A percentile compares a stretch with the other conserved stretches of the same genome.
These are phyloP conservation scores for Penicillium sp. DNA, from an alignment of 2,329 filamentous ascomycete species.

Conservation along the genomic window DNA sequence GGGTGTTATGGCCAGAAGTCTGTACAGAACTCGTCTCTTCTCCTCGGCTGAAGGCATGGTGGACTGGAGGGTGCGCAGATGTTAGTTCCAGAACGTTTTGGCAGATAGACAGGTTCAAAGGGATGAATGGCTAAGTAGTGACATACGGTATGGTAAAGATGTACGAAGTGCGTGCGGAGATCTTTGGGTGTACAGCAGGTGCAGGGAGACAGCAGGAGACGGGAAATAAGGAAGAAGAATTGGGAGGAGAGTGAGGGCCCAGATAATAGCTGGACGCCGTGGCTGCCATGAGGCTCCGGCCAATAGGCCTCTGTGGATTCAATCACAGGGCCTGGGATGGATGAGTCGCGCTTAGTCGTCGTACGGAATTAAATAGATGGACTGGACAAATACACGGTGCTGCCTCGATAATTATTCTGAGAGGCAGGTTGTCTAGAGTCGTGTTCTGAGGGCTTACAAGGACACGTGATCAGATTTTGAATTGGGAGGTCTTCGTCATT, in stretches of 20 bases:
- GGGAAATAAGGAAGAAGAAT: not conserved
- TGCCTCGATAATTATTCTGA: not conserved
- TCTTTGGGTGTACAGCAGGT: not conserved
- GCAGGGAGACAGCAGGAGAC: not conserved
- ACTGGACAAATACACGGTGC: not conserved
- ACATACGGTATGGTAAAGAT: not conserved
- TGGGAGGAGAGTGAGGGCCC: not conserved
- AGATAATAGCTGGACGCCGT: not conserved
- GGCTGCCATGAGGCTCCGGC: no score
- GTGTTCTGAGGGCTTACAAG: not conserved
- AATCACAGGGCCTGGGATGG: not conserved
- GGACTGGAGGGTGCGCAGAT: not conserved
- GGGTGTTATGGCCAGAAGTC: not conserved
- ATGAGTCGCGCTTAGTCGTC: not conserved
- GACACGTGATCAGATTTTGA: not conserved
- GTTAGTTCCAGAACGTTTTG: not conserved
- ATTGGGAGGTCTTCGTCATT: constrained; percentile 18
- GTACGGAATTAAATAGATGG: not conserved
- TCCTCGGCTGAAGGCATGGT: not conserved
- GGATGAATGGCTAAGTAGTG: not conserved
- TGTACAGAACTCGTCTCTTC: not conserved
- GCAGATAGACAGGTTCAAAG: not conserved
- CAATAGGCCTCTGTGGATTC: no score
- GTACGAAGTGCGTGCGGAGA: not conserved
- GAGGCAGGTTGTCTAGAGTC: not conserved